These are phyloP conservation scores for Auriculariales sp. DNA, from an alignment of 768 basidiomycete genomes.

Conservation along the genomic window DNA sequence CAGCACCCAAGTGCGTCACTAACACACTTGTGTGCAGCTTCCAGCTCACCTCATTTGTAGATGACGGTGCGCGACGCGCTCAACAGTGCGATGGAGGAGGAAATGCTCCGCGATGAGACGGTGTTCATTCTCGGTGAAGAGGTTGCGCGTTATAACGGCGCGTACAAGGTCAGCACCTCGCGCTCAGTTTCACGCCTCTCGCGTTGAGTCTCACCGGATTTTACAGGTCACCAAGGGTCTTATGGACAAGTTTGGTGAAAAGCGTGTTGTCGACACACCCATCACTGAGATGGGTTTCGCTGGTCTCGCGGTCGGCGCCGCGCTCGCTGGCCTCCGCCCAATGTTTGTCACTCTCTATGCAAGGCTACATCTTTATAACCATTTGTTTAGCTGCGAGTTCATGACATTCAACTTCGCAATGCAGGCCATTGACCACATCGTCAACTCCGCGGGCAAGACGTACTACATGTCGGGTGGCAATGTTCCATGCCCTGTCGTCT, in stretches of 20 bases:
- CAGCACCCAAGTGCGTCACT: slow-evolving; percentile 30
- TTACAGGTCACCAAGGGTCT: slow-evolving; percentile 90
- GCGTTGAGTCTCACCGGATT: background rate
- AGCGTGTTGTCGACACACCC: slow-evolving; percentile 92
- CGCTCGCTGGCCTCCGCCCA: slow-evolving; percentile 85
- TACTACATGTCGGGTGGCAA: slow-evolving; percentile 99
- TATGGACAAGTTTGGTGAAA: slow-evolving; percentile 97
- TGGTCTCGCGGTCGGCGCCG: slow-evolving; percentile 90
- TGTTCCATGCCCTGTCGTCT: slow-evolving; percentile 95
- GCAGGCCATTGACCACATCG: slow-evolving; percentile 97
- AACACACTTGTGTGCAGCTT: slow-evolving; percentile 10
- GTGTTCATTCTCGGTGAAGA: slow-evolving; percentile 97
- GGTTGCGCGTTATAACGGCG: slow-evolving; percentile 95
- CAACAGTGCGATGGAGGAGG: slow-evolving; percentile 97
- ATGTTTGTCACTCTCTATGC: slow-evolving; percentile 38
- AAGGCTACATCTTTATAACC: slow-evolving; percentile 1
- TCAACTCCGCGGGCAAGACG: slow-evolving; percentile 99
- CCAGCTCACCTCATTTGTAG: slow-evolving; percentile 22
- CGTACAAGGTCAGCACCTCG: slow-evolving; percentile 59
- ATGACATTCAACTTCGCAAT: slow-evolving; percentile 99
- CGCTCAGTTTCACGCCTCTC: background rate
- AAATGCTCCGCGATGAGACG: slow-evolving; percentile 90
- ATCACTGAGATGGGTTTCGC: slow-evolving; percentile 99
- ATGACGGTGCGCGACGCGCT: slow-evolving; percentile 99
- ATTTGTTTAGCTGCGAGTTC: slow-evolving; percentile 73